Evolutionary conservation across 345 rosid species (phyloP).

Genomic region (Iberis pinnata): DNA sequence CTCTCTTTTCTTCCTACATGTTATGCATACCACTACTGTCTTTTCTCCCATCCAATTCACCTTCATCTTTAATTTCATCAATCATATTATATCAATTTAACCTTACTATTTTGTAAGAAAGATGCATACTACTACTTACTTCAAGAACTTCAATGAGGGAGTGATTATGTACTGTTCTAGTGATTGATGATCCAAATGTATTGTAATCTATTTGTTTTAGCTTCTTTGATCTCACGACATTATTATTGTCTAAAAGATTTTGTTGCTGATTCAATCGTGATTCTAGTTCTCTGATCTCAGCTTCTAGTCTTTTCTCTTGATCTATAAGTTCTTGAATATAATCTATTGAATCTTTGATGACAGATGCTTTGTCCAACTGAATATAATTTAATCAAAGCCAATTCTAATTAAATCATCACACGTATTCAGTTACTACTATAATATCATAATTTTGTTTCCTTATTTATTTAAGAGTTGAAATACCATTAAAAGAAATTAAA

Average conservation of each 20-base stretch:
- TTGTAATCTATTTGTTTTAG: conserved; percentile 36
- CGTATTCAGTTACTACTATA: too few species aligned
- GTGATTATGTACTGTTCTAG: conserved; percentile 5
- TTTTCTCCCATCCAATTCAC: conserved; percentile 68
- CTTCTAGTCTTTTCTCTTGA: conserved; percentile 56
- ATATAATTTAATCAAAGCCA: background rate
- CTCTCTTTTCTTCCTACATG: conserved; percentile 67
- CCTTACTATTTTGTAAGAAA: too few species aligned
- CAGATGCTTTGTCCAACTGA: conserved; percentile 95
- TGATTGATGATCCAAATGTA: conserved; percentile 31
- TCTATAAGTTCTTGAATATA: conserved; percentile 79
- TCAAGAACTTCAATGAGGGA: conserved; percentile 62
- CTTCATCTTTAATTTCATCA: conserved; percentile 51
- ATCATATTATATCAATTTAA: too few species aligned
- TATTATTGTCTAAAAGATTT: conserved; percentile 5
- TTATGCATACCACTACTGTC: conserved; percentile 63
- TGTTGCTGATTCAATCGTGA: conserved; percentile 18
- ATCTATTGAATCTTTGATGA: conserved; percentile 77
- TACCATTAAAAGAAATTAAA: too few species aligned
- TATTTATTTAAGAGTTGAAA: too few species aligned
- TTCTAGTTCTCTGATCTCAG: conserved; percentile 68
- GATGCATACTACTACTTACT: conserved; percentile 21
- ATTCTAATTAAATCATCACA: background rate
- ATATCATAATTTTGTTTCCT: too few species aligned
- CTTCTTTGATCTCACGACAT: conserved; percentile 53